Evolutionary conservation across 2,329 filamentous ascomycete genomes (phyloP).

Genomic region (Aspergillus fischeri): DNA sequence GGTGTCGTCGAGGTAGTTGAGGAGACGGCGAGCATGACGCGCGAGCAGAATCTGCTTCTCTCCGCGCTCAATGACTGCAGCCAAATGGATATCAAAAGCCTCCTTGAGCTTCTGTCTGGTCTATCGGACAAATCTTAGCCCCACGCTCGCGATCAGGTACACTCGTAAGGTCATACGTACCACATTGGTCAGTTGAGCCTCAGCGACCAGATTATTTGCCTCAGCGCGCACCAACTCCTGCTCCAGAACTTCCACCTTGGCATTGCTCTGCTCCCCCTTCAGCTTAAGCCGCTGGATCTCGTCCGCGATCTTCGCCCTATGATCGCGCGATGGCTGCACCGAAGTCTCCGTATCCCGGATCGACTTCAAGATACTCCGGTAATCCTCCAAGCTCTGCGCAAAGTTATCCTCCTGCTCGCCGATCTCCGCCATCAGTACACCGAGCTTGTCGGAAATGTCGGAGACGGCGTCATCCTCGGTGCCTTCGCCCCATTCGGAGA

Average conservation of each 20-base stretch:
- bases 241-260: conserved; percentile 77
- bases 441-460: conserved; percentile 93
- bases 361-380: conserved; percentile 75
- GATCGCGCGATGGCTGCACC: conserved; percentile 86
- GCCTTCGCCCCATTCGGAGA: conserved; percentile 94
- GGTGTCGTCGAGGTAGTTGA: conserved; percentile 83
- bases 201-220: conserved; percentile 91
- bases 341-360: conserved; percentile 94
- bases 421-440: conserved; percentile 85
- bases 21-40: conserved; percentile 78
- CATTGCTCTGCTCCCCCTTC: conserved; percentile 76
- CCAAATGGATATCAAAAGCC: conserved; percentile 82
- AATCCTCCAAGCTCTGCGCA: conserved; percentile 82
- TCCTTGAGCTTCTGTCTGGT: conserved; percentile 96
- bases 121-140: conserved; percentile 40
- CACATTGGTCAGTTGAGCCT: conserved; percentile 93
- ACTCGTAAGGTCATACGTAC: conserved; percentile 47
- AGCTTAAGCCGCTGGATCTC: conserved; percentile 89
- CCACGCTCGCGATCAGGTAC: conserved; percentile 1
- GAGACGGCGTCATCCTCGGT: conserved; percentile 82
- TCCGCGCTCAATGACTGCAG: conserved; percentile 87
- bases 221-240: conserved; percentile 95
- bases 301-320: conserved; percentile 81
- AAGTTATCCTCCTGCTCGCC: conserved; percentile 90
- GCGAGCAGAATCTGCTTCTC: conserved; percentile 97